phyloP scores from a whole-genome alignment of 306 rosid species.

The Abrus precatorius region DNA sequence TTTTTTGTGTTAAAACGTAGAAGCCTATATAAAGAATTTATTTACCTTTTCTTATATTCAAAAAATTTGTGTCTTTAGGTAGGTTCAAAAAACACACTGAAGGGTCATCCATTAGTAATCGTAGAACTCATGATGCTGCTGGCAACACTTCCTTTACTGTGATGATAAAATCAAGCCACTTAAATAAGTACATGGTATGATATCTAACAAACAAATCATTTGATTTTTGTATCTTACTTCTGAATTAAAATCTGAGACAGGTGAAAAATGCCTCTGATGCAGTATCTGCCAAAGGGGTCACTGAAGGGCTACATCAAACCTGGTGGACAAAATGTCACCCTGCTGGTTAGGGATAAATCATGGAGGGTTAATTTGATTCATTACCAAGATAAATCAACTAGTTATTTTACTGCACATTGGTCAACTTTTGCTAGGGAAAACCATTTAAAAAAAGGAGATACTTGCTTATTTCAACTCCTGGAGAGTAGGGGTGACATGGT shows the following conservation, averaged over 20 bases:
- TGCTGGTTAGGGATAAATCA: slow-evolving; percentile 29
- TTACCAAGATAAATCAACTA: not conserved
- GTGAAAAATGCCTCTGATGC: not conserved
- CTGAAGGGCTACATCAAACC: not conserved
- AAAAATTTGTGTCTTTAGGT: not conserved
- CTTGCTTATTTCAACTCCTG: slow-evolving; percentile 22
- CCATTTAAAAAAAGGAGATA: slow-evolving; percentile 24
- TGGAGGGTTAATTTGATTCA: slow-evolving; percentile 26
- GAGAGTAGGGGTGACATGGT: not conserved
- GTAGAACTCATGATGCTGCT: not conserved
- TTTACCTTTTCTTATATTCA: not conserved
- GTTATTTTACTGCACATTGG: slow-evolving; percentile 20
- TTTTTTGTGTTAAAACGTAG: too few relatives aligned
- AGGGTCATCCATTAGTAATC: not conserved
- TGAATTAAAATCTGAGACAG: not conserved
- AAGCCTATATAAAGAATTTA: not conserved
- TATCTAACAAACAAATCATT: slow-evolving; percentile 22
- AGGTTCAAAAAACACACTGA: not conserved
- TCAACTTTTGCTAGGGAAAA: slow-evolving; percentile 4
- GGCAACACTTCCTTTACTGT: not conserved
- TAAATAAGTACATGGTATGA: not conserved
- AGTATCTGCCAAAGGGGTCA: not conserved
- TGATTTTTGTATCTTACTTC: not conserved
- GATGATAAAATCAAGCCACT: not conserved
- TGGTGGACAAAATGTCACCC: slow-evolving; percentile 12